Base-by-base conservation (phyloP, 2,329 filamentous ascomycete genomes). In the Arthrobotrys sphaeroides region DNA sequence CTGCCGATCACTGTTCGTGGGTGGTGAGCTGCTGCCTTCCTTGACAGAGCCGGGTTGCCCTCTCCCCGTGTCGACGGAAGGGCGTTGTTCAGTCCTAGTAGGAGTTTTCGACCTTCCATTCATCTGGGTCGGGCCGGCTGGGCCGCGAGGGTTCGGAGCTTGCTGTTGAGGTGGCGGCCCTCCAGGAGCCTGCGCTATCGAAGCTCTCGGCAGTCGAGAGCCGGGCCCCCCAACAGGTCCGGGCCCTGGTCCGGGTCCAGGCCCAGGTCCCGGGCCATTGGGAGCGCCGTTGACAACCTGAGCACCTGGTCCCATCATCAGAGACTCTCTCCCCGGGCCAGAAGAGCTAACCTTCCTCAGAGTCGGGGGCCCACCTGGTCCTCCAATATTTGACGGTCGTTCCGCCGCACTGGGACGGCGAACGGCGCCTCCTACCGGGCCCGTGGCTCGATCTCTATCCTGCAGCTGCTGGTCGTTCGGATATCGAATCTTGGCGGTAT, bases 401-500 rank as follows among this genome's bases (percentile, higher is more conserved):
- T 81, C 55, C 81, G 79, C 16, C 70, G 22, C 68, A 20, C 64
- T 69, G 22, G 64, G 73, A 31, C 42, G 77, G 40, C 62, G 77
- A 59, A 36, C 59, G 9, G 62, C 68, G 24, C 20, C 22, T 38
- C 55, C 26, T 18, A 49, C 22, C 12, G 43, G 45, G 33, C 72
- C 61, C 16, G 64, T 24, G n/a, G 49, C 65, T 53, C 72, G 64
- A 22, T 75, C 72, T 65, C 72, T 42, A 16, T 76, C 72, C 40
- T 76, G 72, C 9, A 76, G 76, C 77, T 85, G 86, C 3, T 85
- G 83, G 80, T 97, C 94, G 79, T 92, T 94, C 0, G 95, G 95
- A 82, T 99, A 99, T 78, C 95, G 89, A 79, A 99, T 99, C 83
- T 99, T 99, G 53, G 89, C 90, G 6, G 95, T 99, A 82, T 99